Conservation (phyloP, 179 eudicot genomes). For the Gypsophila paniculata region DNA sequence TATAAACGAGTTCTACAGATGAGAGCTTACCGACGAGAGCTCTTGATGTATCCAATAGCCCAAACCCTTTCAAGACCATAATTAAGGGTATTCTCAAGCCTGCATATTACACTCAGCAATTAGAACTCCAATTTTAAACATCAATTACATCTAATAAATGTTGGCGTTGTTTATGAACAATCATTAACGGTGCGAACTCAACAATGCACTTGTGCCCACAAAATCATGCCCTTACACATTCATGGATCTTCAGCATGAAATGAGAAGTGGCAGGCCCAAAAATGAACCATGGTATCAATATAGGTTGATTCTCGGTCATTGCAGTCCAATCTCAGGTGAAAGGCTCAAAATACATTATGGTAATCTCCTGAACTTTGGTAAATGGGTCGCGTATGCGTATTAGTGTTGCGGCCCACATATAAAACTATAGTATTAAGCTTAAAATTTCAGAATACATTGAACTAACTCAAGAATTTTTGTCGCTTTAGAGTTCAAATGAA, state of each 20-base stretch:
- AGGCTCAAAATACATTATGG: too few species aligned
- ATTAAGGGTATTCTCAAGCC: conserved; percentile 85
- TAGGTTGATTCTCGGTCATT: too few species aligned
- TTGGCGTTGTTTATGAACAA: background rate
- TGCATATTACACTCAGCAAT: conserved; percentile 30
- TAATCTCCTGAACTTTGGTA: too few species aligned
- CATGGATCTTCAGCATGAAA: background rate
- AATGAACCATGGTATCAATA: too few species aligned
- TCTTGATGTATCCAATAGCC: conserved; percentile 83
- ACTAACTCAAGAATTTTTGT: background rate
- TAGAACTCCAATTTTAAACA: conserved; percentile 9
- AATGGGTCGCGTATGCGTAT: too few species aligned
- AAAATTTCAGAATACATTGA: background rate
- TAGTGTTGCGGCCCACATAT: too few species aligned
- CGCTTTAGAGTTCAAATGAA: conserved; percentile 6
- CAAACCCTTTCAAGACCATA: conserved; percentile 98
- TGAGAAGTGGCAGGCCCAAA: background rate
- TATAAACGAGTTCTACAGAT: background rate
- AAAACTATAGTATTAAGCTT: background rate
- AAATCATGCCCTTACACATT: conserved; percentile 2
- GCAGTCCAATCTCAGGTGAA: too few species aligned
- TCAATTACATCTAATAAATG: background rate
- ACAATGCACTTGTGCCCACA: background rate
- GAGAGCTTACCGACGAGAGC: conserved; percentile 64
- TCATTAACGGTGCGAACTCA: background rate